A percentile compares a stretch with the other conserved stretches of the same genome.
Evolutionary conservation across 768 basidiomycete species (phyloP).

Genomic region (Lactarius psammicola): DNA sequence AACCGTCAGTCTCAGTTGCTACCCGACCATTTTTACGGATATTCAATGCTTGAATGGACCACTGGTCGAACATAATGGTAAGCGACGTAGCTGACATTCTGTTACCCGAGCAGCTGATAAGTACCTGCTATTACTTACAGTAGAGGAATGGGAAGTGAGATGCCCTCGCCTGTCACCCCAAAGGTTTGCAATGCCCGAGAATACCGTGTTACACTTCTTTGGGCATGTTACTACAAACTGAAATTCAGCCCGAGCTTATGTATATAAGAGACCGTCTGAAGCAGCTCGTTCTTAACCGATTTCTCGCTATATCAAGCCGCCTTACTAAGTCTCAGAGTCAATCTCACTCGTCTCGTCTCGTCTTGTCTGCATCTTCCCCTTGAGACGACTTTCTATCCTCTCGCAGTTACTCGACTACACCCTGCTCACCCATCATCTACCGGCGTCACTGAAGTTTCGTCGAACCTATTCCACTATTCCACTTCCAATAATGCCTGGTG

Average conservation of each 20-base stretch:
- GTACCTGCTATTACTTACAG: not conserved
- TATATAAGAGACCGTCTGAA: not conserved
- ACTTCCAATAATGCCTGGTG: not conserved
- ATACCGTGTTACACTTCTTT: not conserved
- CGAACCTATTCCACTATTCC: not conserved
- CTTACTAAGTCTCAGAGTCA: too few relatives aligned
- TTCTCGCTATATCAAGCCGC: not conserved
- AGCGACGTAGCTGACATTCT: too few relatives aligned
- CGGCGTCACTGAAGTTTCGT: too few relatives aligned
- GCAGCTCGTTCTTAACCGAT: not conserved
- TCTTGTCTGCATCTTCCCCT: not conserved
- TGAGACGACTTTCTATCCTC: not conserved
- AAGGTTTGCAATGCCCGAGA: not conserved
- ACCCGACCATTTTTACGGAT: not conserved
- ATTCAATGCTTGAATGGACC: not conserved
- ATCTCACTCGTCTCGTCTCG: not conserved
- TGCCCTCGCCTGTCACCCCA: not conserved
- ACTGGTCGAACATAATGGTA: too few relatives aligned
- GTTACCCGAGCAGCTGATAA: too few relatives aligned
- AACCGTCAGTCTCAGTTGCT: not conserved
- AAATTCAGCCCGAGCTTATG: not conserved
- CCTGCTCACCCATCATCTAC: not conserved
- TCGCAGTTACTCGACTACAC: not conserved
- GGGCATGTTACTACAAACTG: not conserved
- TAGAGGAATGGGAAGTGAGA: not conserved